A percentile compares a stretch with the other conserved stretches of the same genome.
phyloP scores from a whole-genome alignment of 2,329 filamentous ascomycete genomes.

The Ophiostoma sp. region DNA sequence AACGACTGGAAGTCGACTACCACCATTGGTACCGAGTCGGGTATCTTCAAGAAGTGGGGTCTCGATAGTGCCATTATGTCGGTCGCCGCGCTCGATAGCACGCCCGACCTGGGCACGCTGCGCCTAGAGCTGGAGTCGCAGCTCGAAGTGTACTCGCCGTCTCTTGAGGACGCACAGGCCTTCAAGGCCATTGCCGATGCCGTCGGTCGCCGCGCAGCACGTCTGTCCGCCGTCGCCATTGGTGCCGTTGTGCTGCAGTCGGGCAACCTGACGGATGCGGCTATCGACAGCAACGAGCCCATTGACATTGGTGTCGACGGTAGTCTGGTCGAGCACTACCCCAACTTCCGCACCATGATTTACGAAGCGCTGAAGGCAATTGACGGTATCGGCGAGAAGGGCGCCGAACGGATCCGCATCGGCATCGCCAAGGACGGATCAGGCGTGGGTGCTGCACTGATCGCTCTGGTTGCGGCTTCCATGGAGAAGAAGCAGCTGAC shows the following conservation, averaged over 20 bases:
- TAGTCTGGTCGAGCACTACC: constrained; percentile 91
- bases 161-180: constrained; percentile 76
- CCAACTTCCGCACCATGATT: constrained; percentile 82
- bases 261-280: constrained; percentile 58
- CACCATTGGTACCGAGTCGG: constrained; percentile 57
- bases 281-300: constrained; percentile 56
- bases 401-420: constrained; percentile 83
- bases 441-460: constrained; percentile 90
- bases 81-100: constrained; percentile 74
- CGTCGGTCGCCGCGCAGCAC: constrained; percentile 80
- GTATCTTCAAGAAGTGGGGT: constrained; percentile 75
- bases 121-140: constrained; percentile 72
- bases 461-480: constrained; percentile 78
- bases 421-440: constrained; percentile 96
- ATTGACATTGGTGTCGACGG: constrained; percentile 92
- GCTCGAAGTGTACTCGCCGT: constrained; percentile 69
- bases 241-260: constrained; percentile 78
- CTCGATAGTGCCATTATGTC: constrained; percentile 89
- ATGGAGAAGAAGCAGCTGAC: constrained; percentile 47
- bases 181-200: constrained; percentile 79
- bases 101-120: constrained; percentile 63
- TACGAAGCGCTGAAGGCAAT: constrained; percentile 73
- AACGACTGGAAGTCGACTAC: constrained; percentile 68
- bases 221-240: constrained; percentile 81
- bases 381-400: constrained; percentile 67